Evolutionary conservation across 768 basidiomycete species (phyloP).

Genomic region (Mycena alexandri): DNA sequence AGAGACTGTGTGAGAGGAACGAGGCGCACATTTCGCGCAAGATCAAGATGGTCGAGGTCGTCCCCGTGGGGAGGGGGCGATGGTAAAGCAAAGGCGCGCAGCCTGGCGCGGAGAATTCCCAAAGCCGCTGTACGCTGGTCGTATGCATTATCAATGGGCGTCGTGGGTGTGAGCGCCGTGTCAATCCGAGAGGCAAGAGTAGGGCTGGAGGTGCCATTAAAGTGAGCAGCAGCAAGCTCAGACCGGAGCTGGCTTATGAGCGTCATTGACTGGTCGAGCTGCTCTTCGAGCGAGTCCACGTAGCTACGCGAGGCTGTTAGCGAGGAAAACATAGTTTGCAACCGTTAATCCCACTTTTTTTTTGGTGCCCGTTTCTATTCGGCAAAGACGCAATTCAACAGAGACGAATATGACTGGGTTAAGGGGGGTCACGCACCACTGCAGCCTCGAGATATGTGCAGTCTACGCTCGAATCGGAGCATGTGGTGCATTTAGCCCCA

Average conservation of each 20-base stretch:
- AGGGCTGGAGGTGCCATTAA: background rate
- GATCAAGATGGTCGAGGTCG: constrained; percentile 21
- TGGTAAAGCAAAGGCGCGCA: constrained; percentile 9
- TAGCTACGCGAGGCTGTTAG: background rate
- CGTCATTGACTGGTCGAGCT: constrained; percentile 10
- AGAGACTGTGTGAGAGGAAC: background rate
- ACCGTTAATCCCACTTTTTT: background rate
- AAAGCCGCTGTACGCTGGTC: background rate
- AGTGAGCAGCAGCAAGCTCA: constrained; percentile 10
- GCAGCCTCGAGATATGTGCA: background rate
- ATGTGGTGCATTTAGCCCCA: background rate
- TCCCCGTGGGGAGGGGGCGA: constrained; percentile 18
- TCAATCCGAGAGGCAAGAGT: no score
- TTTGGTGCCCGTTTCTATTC: background rate
- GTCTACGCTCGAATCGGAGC: background rate
- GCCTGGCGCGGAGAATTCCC: constrained; percentile 15
- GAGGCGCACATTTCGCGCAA: constrained; percentile 5
- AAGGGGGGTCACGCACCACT: background rate
- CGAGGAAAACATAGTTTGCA: no score
- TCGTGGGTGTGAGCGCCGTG: no score
- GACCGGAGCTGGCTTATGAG: constrained; percentile 11
- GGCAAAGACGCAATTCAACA: no score
- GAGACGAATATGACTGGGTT: background rate
- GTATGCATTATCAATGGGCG: no score
- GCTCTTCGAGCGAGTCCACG: constrained; percentile 19